Evolutionary conservation across 176 grass and related monocot species (phyloP), one percentile per base, ranked within the genome.

Genomic region (Carex littledalei): DNA sequence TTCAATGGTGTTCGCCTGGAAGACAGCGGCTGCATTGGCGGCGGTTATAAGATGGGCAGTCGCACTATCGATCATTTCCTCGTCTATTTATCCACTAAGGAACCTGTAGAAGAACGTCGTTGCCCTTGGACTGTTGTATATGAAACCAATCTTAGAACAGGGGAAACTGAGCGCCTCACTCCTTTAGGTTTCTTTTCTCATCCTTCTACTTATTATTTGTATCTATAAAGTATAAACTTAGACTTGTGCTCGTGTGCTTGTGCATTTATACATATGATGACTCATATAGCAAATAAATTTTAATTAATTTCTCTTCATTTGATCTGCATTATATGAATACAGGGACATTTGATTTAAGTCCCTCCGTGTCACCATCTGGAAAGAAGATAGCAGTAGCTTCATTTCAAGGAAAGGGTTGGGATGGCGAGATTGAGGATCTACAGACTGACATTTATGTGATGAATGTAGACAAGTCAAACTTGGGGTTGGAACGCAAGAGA

Each of bases 41-140:
- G 86, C 0, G 86, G 85, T 49, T 90, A 76, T 57, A 8, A 29
- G 70, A 70, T 34, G 21, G 60, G 45, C 4, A 1, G 35, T 3
- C 72, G 50, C 31, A 20, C 74, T 18, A 75, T 71, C 10, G 81
- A 79, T 26, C 72, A 64, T 37, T 80, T 50, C 1, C 56, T 90
- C 54, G 4, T 90, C 1, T 90, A 90, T 69, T 82, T 90, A 9
- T 85, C 85, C 65, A 90, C 89, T 26, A 90, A 85, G 86, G 34
- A 85, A 76, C 66, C 57, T 2, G 86, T 66, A 18, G 3, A 31
- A 32, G 39, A 17, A 7, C 86, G 86, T 0, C 89, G 89, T 0
- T 47, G 15, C 5, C 86, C 89, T 0, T 90, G 89, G 89, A 90
- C 81, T 1, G 81, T 81, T 14, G 89, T 90, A 37, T 87, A 90